Conservation (phyloP, 805 yeast genomes). For the Pichia pseudocactophila region DNA sequence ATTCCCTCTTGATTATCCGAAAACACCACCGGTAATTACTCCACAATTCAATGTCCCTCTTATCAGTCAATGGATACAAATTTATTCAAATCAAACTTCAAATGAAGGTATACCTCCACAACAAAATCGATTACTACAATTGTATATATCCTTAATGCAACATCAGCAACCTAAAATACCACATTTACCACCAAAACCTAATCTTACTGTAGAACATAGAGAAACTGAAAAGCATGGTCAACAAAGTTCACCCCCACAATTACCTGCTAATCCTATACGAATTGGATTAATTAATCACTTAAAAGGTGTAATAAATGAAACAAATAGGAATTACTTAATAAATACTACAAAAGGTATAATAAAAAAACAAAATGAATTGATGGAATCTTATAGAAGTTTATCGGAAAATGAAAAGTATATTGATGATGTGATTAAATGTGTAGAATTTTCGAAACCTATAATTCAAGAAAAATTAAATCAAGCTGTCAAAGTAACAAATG, state of each 20-base stretch:
- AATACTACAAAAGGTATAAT: background rate
- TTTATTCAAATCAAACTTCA: background rate
- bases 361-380: constrained; percentile 9
- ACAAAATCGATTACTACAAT: constrained; percentile 4
- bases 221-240: background rate
- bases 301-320: background rate
- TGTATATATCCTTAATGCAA: background rate
- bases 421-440: background rate
- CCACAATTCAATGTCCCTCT: background rate
- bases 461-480: constrained; percentile 16
- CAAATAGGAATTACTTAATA: background rate
- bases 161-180: constrained; percentile 10
- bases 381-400: constrained; percentile 14
- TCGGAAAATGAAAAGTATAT: constrained; percentile 12
- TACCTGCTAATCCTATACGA: constrained; percentile 1
- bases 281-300: background rate
- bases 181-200: constrained; percentile 26
- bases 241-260: background rate
- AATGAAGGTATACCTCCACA: constrained; percentile 23
- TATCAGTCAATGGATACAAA: background rate
- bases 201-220: background rate
- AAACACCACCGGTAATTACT: background rate
- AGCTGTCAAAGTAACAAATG: constrained; percentile 44
- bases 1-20: constrained; percentile 18
- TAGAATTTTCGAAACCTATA: background rate